Evolutionary conservation across 495 filamentous ascomycete genomes (phyloP), one percentile per base, ranked within the genome.

Genomic region (Xanthoparmelia taractica): DNA sequence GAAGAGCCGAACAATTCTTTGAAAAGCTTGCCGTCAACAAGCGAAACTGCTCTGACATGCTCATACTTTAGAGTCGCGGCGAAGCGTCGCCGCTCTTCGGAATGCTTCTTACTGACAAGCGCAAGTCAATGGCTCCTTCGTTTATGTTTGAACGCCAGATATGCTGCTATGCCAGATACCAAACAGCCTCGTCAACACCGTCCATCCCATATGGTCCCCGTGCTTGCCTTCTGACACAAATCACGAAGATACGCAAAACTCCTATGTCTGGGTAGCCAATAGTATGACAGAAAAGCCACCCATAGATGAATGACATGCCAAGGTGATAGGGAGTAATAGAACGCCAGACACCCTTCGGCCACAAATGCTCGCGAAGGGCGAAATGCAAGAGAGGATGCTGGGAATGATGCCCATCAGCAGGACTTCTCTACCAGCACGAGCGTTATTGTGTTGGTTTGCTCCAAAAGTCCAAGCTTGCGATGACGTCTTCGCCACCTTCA

Each of bases 401-500:
- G 60, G 29, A 6, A 45, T 6, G 23, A 10, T 59, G 31, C 29
- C 33, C 33, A 29, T 58, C 25, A 12, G 47, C 3, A 48, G 7
- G 2, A n/a, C 20, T 59, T 20, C 41, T 58, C 17, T 17, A 15
- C 8, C 17, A 33, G 15, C 20, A 33, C 17, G 29, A 33, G 31
- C 34, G 25, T 59, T 59, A 57, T 57, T 58, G 45, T 50, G 50
- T 36, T 36, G 66, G 66, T 65, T 65, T 67, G 66, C 62, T 89
- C 94, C 94, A 98, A 78, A 99, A 99, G 76, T 99, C 95, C 72
- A 99, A 85, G 62, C 90, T 91, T 64, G 91, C 91, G 61, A 99
- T 87, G 52, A 97, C 86, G 72, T 99, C 95, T 70, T 95, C 88
- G 50, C 94, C 92, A 56, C 73, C 74, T 71, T 99, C 95, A 70